Percentiles rank a stretch among this genome's conserved stretches.
phyloP scores from a whole-genome alignment of 805 yeast genomes.

The Metschnikowia drakensbergensis region DNA sequence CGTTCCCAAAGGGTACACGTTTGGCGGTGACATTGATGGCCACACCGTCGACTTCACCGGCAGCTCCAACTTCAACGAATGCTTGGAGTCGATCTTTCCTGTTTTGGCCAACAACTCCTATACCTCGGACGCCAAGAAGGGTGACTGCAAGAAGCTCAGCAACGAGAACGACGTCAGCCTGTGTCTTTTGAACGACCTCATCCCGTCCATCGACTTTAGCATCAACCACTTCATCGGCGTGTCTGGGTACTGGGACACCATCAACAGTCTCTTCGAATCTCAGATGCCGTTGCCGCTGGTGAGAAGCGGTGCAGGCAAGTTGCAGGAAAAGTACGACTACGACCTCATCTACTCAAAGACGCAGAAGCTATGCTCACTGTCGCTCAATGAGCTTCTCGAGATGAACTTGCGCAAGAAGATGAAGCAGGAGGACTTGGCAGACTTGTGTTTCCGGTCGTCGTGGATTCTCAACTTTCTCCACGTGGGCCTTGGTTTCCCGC shows the following conservation, averaged over 20 bases:
- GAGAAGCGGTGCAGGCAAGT: conserved; percentile 12
- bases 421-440: conserved; percentile 44
- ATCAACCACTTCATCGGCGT: conserved; percentile 58
- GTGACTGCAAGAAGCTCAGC: conserved; percentile 30
- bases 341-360: conserved; percentile 43
- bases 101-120: conserved; percentile 36
- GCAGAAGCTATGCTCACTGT: conserved; percentile 43
- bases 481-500: conserved; percentile 57
- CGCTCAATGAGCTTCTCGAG: conserved; percentile 34
- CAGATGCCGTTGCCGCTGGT: not conserved
- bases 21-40: conserved; percentile 22
- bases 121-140: conserved; percentile 18
- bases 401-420: conserved; percentile 33
- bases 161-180: conserved; percentile 35
- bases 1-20: conserved; percentile 45
- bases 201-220: conserved; percentile 57
- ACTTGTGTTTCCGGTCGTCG: conserved; percentile 57
- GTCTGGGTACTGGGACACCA: conserved; percentile 64
- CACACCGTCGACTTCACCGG: conserved; percentile 44
- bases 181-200: conserved; percentile 49
- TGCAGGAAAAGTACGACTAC: conserved; percentile 41
- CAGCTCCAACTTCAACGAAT: conserved; percentile 46
- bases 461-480: conserved; percentile 58
- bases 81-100: conserved; percentile 47
- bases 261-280: conserved; percentile 42